A percentile compares a stretch with the other conserved stretches of the same genome.
These are phyloP conservation scores for Phytophthora citricola DNA, from an alignment of 352 stramenopile species.

Conservation along the genomic window DNA sequence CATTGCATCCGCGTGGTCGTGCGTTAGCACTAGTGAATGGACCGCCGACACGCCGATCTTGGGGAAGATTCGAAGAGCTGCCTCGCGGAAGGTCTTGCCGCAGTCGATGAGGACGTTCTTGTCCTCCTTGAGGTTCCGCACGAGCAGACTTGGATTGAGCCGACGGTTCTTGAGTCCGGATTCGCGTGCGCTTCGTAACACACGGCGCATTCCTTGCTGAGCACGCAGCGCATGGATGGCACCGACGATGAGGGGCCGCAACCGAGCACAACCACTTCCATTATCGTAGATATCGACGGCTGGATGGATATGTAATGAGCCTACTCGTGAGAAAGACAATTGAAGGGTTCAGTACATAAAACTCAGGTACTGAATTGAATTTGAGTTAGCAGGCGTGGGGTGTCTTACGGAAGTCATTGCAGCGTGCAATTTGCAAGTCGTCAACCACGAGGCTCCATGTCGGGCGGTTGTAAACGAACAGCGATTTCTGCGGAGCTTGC, in stretches of 20 bases:
- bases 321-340: no score
- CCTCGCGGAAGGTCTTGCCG: conserved; percentile 90
- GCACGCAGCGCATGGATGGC: conserved; percentile 77
- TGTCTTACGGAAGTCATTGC: no score
- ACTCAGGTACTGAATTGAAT: conserved; percentile 2
- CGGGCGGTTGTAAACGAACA: neutral
- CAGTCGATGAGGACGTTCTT: conserved; percentile 86
- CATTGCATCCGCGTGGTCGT: conserved; percentile 86
- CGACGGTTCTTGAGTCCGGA: conserved; percentile 76
- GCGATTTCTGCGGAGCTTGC: neutral
- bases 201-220: conserved; percentile 59
- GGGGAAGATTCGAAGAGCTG: conserved; percentile 73
- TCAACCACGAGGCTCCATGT: no score
- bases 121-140: conserved; percentile 51
- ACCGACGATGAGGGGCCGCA: conserved; percentile 87
- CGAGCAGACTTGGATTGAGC: conserved; percentile 81
- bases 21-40: conserved; percentile 82
- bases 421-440: no score
- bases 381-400: no score
- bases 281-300: conserved; percentile 20
- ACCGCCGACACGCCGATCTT: conserved; percentile 53
- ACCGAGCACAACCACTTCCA: conserved; percentile 86
- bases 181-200: conserved; percentile 76
- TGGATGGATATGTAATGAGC: no score
- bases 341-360: conserved; percentile 22